Conservation (phyloP, 148 eudicot genomes). For the Limonium bicolor region DNA sequence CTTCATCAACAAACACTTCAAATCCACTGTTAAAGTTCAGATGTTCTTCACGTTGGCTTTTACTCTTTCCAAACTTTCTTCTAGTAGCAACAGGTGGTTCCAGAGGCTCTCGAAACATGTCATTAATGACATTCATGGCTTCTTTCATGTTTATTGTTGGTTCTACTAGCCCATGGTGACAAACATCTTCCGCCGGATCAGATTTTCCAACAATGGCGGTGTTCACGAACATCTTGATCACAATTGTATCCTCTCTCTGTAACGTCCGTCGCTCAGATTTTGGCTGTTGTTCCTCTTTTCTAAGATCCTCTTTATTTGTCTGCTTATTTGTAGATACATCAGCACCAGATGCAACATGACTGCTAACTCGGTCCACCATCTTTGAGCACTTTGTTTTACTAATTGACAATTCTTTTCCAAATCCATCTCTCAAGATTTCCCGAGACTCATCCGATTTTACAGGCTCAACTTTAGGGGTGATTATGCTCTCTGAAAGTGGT, state of each 20-base stretch:
- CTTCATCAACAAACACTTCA: slow-evolving; percentile 51
- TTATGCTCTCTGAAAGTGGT: slow-evolving; percentile 23
- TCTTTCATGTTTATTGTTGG: slow-evolving; percentile 68
- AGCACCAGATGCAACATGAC: neutral
- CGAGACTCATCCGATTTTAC: no score
- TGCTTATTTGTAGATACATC: slow-evolving; percentile 1
- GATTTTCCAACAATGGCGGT: slow-evolving; percentile 67
- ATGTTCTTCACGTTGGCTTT: slow-evolving; percentile 22
- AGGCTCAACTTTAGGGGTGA: no score
- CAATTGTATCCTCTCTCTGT: slow-evolving; percentile 50
- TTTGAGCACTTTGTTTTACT: neutral
- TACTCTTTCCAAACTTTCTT: slow-evolving; percentile 27
- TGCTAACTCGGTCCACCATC: neutral
- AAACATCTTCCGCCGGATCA: slow-evolving; percentile 65
- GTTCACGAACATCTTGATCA: slow-evolving; percentile 50
- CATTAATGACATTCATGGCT: slow-evolving; percentile 62
- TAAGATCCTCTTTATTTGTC: slow-evolving; percentile 1
- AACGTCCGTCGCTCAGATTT: slow-evolving; percentile 15
- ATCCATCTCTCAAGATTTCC: slow-evolving; percentile 1
- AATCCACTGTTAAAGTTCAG: slow-evolving; percentile 27
- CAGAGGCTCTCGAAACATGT: slow-evolving; percentile 84
- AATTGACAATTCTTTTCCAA: neutral
- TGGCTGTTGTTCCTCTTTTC: slow-evolving; percentile 4
- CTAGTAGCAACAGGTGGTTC: slow-evolving; percentile 42
- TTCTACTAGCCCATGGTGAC: slow-evolving; percentile 81